Evolutionary conservation across 176 grass and related monocot genomes (phyloP).

Genomic region (Secale cereale): DNA sequence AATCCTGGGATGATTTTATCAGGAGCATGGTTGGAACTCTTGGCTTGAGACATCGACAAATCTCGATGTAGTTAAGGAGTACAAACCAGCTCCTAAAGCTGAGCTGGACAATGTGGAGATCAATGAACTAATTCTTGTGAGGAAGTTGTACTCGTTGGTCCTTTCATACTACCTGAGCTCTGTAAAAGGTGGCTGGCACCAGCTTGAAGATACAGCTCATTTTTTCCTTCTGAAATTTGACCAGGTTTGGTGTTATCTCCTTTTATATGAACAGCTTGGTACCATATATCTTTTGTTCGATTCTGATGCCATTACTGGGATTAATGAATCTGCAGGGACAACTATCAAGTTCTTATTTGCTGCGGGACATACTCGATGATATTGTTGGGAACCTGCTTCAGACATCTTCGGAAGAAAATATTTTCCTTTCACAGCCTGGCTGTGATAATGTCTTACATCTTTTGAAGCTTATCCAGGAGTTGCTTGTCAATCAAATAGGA

Average conservation of each 20-base stretch:
- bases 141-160: conserved; percentile 75
- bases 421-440: conserved; percentile 80
- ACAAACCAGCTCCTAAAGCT: conserved; percentile 43
- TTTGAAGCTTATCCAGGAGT: conserved; percentile 84
- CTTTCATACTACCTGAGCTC: conserved; percentile 80
- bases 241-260: conserved; percentile 36
- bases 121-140: conserved; percentile 65
- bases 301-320: conserved; percentile 17
- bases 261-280: conserved; percentile 19
- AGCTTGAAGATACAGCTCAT: conserved; percentile 84
- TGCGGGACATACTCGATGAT: conserved; percentile 83
- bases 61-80: conserved; percentile 59
- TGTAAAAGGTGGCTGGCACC: conserved; percentile 93
- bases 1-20: conserved; percentile 32
- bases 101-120: conserved; percentile 36
- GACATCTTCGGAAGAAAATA: conserved; percentile 67
- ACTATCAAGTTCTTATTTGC: conserved; percentile 35
- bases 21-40: conserved; percentile 72
- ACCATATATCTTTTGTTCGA: background rate
- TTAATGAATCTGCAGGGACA: conserved; percentile 47
- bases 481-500: conserved; percentile 70
- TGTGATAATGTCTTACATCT: conserved; percentile 81
- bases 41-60: conserved; percentile 69
- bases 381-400: conserved; percentile 59
- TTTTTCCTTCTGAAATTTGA: conserved; percentile 74